Percentiles rank a stretch among this genome's conserved stretches.
These are phyloP conservation scores for Iodosphaeria phyllophila DNA, from an alignment of 2,329 filamentous ascomycete species.

Conservation along the genomic window DNA sequence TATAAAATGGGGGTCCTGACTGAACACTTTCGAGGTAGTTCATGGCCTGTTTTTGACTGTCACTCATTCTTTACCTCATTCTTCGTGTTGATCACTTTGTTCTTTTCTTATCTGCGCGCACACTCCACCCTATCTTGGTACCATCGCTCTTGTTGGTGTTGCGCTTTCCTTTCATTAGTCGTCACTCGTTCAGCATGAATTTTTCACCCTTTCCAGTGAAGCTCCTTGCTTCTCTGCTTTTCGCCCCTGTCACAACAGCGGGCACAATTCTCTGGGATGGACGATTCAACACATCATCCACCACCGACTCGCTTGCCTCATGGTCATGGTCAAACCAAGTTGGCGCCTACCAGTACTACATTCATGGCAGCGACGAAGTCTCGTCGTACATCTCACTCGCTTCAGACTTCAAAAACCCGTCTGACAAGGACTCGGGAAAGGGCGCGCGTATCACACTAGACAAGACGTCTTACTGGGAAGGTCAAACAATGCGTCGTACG, in stretches of 20 bases:
- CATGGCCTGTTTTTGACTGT: no score
- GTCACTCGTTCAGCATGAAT: no score
- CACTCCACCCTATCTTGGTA: no score
- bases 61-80: no score
- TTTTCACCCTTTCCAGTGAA: no score
- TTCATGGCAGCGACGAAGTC: conserved; percentile 39
- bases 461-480: conserved; percentile 49
- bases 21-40: no score
- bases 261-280: conserved; percentile 40
- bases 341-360: conserved; percentile 55
- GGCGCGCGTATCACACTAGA: conserved; percentile 51
- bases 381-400: conserved; percentile 42
- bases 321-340: conserved; percentile 45
- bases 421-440: conserved; percentile 39
- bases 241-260: conserved; percentile 3
- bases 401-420: conserved; percentile 42
- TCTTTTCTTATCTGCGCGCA: no score
- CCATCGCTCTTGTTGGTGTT: no score
- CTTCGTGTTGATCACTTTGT: no score
- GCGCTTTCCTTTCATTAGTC: no score
- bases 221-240: no score
- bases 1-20: no score
- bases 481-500: conserved; percentile 52
- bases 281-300: conserved; percentile 32
- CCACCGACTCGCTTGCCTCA: conserved; percentile 27